Conservation (phyloP, 768 basidiomycete genomes). For the Macrolepiota albuminosa region DNA sequence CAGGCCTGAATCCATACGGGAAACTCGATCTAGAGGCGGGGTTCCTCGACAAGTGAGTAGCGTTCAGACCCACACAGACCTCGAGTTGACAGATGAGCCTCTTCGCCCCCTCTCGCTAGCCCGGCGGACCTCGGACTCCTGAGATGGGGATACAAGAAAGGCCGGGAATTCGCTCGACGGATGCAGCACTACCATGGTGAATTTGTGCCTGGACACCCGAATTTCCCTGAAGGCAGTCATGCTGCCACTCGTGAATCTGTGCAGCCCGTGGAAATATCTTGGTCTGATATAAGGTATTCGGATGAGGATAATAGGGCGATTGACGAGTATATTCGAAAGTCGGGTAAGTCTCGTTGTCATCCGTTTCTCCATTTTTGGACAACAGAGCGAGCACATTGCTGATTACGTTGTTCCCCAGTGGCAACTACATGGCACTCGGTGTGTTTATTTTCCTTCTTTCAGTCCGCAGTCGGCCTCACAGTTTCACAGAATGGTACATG, state of each 20-base stretch:
- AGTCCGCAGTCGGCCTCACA: background rate
- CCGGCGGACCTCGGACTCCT: slow-evolving; percentile 41
- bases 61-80: background rate
- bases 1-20: slow-evolving; percentile 34
- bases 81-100: background rate
- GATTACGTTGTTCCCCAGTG: slow-evolving; percentile 19
- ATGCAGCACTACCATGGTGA: slow-evolving; percentile 43
- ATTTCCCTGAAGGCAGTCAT: slow-evolving; percentile 28
- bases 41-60: slow-evolving; percentile 38
- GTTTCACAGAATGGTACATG: slow-evolving; percentile 54
- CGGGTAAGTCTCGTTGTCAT: slow-evolving; percentile 18
- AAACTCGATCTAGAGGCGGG: slow-evolving; percentile 40
- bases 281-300: slow-evolving; percentile 34
- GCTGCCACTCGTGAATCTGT: slow-evolving; percentile 19
- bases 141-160: slow-evolving; percentile 50
- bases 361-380: background rate
- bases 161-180: slow-evolving; percentile 50
- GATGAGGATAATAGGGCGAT: slow-evolving; percentile 37
- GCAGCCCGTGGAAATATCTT: slow-evolving; percentile 26
- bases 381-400: background rate
- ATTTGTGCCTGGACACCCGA: slow-evolving; percentile 27
- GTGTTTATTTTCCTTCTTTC: slow-evolving; percentile 1
- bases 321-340: slow-evolving; percentile 29
- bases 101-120: slow-evolving; percentile 14
- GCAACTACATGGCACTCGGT: slow-evolving; percentile 43